Evolutionary conservation across 345 rosid genomes (phyloP).

Genomic region (Eutrema japonicum): DNA sequence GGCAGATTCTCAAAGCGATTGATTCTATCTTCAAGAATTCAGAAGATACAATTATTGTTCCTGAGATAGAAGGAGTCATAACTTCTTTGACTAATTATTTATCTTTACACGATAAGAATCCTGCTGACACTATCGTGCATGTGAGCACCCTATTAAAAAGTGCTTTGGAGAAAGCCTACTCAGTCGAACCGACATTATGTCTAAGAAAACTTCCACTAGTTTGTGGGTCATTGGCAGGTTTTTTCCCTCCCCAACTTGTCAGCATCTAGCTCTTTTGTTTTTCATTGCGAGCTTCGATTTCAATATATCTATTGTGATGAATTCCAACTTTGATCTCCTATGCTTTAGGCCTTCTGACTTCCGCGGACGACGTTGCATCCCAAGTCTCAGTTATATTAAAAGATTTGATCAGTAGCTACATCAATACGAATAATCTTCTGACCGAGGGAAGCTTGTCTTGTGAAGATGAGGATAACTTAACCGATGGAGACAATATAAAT

Average conservation of each 20-base stretch:
- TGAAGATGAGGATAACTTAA: slow-evolving; percentile 50
- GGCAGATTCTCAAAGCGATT: slow-evolving; percentile 59
- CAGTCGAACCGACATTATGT: slow-evolving; percentile 51
- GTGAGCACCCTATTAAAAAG: slow-evolving; percentile 58
- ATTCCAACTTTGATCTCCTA: slow-evolving; percentile 8
- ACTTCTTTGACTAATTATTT: slow-evolving; percentile 62
- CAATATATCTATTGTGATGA: background rate
- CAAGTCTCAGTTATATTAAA: slow-evolving; percentile 61
- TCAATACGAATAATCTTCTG: slow-evolving; percentile 46
- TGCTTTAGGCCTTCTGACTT: slow-evolving; percentile 68
- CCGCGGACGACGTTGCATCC: slow-evolving; percentile 56
- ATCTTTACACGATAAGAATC: slow-evolving; percentile 56
- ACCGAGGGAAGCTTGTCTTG: slow-evolving; percentile 41
- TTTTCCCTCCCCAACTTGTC: slow-evolving; percentile 2
- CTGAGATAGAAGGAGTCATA: slow-evolving; percentile 54
- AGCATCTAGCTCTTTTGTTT: slow-evolving; percentile 6
- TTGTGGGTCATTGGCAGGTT: slow-evolving; percentile 66
- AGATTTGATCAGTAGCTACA: slow-evolving; percentile 59
- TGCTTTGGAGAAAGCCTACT: slow-evolving; percentile 55
- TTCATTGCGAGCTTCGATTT: slow-evolving; percentile 17
- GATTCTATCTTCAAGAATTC: slow-evolving; percentile 61
- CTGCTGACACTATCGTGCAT: slow-evolving; percentile 63
- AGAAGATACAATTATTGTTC: slow-evolving; percentile 48
- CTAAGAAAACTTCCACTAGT: slow-evolving; percentile 57
- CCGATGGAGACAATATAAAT: slow-evolving; percentile 50